phyloP scores from a whole-genome alignment of 176 grass and related monocot genomes.

The Elymus sibiricus region DNA sequence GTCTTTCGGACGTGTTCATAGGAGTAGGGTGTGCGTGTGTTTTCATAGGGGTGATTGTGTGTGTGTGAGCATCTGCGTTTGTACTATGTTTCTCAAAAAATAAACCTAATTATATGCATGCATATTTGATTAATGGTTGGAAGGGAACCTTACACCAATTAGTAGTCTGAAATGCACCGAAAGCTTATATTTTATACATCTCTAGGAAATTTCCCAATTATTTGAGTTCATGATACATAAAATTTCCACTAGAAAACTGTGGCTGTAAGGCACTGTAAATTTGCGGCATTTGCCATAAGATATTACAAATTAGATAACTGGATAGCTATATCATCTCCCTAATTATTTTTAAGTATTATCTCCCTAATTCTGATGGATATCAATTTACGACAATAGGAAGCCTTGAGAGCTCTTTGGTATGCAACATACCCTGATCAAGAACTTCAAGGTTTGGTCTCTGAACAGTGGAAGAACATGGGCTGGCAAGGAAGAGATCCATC shows the following conservation, averaged over 20 bases:
- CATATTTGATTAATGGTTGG: neutral
- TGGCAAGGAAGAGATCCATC: constrained; percentile 99
- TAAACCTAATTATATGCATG: neutral
- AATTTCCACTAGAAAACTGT: neutral
- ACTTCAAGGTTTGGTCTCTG: constrained; percentile 82
- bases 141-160: neutral
- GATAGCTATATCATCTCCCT: constrained; percentile 1
- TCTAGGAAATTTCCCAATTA: neutral
- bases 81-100: no score
- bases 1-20: no score
- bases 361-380: neutral
- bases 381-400: constrained; percentile 56
- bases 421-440: constrained; percentile 96
- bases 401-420: constrained; percentile 89
- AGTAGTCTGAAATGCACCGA: neutral
- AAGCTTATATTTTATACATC: neutral
- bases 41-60: no score
- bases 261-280: neutral
- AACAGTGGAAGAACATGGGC: constrained; percentile 98
- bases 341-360: constrained; percentile 9
- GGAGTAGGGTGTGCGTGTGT: no score
- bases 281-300: neutral
- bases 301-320: neutral
- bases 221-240: neutral
- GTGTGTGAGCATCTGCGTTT: no score